Conservation (phyloP, 352 stramenopile species). For the Pythium dissimile region DNA sequence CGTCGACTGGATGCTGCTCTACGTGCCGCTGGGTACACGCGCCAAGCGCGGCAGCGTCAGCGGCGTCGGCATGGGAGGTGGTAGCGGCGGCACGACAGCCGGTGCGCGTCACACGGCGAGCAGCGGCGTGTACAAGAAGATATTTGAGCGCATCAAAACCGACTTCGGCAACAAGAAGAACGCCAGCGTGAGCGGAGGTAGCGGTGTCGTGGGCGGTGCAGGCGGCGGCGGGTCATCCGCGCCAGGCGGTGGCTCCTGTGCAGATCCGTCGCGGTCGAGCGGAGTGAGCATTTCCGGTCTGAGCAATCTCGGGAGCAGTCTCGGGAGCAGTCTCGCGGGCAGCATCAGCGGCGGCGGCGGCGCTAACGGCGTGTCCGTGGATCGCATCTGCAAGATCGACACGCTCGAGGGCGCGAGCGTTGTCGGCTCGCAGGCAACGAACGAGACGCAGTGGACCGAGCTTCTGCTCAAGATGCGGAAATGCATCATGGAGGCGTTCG, state of each 20-base stretch:
- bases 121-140: constrained; percentile 60
- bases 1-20: constrained; percentile 79
- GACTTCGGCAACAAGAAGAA: constrained; percentile 60
- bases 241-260: not conserved
- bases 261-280: constrained; percentile 1
- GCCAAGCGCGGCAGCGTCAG: constrained; percentile 32
- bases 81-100: not conserved
- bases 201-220: not conserved
- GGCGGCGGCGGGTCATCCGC: not conserved
- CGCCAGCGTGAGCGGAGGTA: constrained; percentile 12
- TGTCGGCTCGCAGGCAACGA: constrained; percentile 58
- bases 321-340: constrained; percentile 18
- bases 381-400: constrained; percentile 84
- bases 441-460: constrained; percentile 79
- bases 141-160: constrained; percentile 64
- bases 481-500: constrained; percentile 84
- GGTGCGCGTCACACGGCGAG: not conserved
- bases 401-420: constrained; percentile 70
- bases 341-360: constrained; percentile 12
- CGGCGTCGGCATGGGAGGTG: not conserved
- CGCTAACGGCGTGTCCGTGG: constrained; percentile 21
- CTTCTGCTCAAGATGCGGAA: constrained; percentile 56
- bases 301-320: constrained; percentile 18
- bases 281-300: constrained; percentile 3
- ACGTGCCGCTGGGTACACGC: constrained; percentile 79